phyloP scores from a whole-genome alignment of 257 asterid species.

The Lycium ferocissimum region DNA sequence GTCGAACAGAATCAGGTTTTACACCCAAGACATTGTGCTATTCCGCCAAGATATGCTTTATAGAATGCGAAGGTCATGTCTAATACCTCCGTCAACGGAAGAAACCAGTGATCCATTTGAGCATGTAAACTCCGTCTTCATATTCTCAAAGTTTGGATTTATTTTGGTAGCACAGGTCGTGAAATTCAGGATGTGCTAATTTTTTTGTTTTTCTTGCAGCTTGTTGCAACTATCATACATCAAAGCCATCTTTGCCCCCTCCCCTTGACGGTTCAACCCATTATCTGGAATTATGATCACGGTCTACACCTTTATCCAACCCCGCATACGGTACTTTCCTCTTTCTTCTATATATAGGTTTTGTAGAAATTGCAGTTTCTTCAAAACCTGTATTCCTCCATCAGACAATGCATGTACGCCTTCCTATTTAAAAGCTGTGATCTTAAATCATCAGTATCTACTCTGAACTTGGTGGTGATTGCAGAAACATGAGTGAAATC shows the following conservation, averaged over 20 bases:
- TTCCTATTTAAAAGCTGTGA: background rate
- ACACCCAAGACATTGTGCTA: slow-evolving; percentile 90
- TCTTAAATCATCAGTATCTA: slow-evolving; percentile 16
- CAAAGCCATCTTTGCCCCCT: slow-evolving; percentile 98
- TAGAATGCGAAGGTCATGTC: slow-evolving; percentile 91
- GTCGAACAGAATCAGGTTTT: slow-evolving; percentile 79
- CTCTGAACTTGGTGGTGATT: background rate
- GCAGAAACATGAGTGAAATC: background rate
- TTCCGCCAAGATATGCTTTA: slow-evolving; percentile 96
- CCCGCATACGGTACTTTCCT: slow-evolving; percentile 76
- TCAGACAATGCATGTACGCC: background rate
- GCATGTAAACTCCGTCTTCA: slow-evolving; percentile 64
- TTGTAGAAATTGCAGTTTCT: background rate
- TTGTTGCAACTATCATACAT: slow-evolving; percentile 91
- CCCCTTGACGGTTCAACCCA: slow-evolving; percentile 86
- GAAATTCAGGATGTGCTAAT: slow-evolving; percentile 27
- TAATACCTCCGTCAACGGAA: slow-evolving; percentile 85
- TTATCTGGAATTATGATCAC: slow-evolving; percentile 94
- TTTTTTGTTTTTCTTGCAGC: slow-evolving; percentile 56
- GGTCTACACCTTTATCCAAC: slow-evolving; percentile 91
- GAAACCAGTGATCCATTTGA: slow-evolving; percentile 94
- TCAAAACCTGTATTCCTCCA: background rate
- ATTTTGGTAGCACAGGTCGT: background rate
- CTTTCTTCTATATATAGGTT: slow-evolving; percentile 30
- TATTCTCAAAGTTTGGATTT: slow-evolving; percentile 30